phyloP scores from a whole-genome alignment of 805 yeast species.

The Yarrowia divulgata region DNA sequence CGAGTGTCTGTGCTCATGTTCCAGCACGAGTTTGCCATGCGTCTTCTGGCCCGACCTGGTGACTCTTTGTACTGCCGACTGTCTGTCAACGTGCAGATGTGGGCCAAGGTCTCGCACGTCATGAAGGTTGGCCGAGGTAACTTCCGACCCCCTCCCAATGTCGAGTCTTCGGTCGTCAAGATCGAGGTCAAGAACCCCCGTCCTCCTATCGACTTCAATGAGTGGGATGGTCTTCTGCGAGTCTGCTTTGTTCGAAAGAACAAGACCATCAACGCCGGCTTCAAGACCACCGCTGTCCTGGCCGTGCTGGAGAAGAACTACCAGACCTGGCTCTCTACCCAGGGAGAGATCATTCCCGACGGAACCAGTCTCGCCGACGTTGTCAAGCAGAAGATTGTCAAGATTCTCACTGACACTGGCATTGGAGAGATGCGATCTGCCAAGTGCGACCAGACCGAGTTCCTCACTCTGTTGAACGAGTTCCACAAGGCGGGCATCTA shows the following conservation, averaged over 20 bases:
- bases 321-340: conserved; percentile 69
- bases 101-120: conserved; percentile 98
- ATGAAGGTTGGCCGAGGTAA: conserved; percentile 98
- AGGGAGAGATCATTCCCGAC: conserved; percentile 49
- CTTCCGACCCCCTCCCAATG: conserved; percentile 98
- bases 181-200: conserved; percentile 91
- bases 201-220: conserved; percentile 91
- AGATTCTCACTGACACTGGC: conserved; percentile 80
- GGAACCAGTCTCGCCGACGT: conserved; percentile 51
- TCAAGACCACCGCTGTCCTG: conserved; percentile 79
- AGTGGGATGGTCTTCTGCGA: conserved; percentile 96
- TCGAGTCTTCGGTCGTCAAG: conserved; percentile 94
- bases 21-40: conserved; percentile 94
- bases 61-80: conserved; percentile 90
- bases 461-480: conserved; percentile 78
- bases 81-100: conserved; percentile 97
- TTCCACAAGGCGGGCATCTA: conserved; percentile 98
- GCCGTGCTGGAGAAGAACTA: conserved; percentile 88
- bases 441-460: conserved; percentile 94
- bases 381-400: conserved; percentile 73
- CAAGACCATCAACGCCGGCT: conserved; percentile 90
- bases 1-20: conserved; percentile 95
- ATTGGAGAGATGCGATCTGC: conserved; percentile 87
- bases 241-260: conserved; percentile 93
- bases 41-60: conserved; percentile 96